Conservation (phyloP, 495 filamentous ascomycete species). For the Penicillium pancosmium region DNA sequence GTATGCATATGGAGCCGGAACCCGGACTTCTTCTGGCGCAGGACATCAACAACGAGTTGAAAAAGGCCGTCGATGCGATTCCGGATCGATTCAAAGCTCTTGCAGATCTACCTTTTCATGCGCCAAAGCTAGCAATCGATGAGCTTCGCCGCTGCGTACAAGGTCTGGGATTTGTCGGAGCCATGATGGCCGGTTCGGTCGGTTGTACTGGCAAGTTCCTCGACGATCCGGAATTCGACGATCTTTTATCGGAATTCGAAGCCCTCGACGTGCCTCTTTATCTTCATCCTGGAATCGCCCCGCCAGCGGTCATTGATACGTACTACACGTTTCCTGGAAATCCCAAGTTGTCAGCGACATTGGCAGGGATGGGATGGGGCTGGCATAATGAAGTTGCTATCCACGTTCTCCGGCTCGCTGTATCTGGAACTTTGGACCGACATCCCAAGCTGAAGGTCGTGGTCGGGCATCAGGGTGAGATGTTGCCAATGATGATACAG, state of each 20-base stretch:
- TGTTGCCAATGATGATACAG: conserved; percentile 5
- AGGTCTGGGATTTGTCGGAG: neutral
- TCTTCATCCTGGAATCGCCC: neutral
- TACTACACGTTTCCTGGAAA: neutral
- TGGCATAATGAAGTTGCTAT: conserved; percentile 7
- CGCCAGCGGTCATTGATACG: neutral
- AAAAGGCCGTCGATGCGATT: neutral
- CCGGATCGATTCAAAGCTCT: neutral
- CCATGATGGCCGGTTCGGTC: neutral
- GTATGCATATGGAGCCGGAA: neutral
- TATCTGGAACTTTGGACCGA: neutral
- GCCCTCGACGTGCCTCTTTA: neutral
- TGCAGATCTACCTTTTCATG: neutral
- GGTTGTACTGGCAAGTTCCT: neutral
- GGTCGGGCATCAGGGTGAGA: conserved; percentile 1
- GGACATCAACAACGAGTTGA: neutral
- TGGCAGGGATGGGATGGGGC: conserved; percentile 4
- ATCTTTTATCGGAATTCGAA: neutral
- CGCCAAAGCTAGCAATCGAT: neutral
- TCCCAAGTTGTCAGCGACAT: neutral
- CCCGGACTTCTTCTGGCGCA: neutral
- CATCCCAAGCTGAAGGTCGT: neutral
- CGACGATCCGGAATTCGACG: neutral
- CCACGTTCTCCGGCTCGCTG: conserved; percentile 2
- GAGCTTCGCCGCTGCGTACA: neutral